phyloP scores from a whole-genome alignment of 2,329 filamentous ascomycete genomes.

The Beauveria scarabaeidicola region DNA sequence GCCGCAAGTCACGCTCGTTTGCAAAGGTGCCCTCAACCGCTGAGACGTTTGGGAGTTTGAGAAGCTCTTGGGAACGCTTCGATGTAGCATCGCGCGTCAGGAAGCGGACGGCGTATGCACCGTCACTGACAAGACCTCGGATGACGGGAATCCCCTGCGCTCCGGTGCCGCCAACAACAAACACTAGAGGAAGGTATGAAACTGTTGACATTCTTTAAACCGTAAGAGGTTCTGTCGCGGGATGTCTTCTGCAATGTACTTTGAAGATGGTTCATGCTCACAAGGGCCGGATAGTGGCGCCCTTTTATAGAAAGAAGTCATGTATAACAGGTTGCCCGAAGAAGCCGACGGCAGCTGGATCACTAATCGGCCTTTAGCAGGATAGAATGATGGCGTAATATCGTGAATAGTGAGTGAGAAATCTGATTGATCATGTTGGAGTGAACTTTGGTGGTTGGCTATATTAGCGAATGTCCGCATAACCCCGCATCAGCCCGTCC shows the following conservation, averaged over 20 bases:
- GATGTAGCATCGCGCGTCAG: constrained; percentile 39
- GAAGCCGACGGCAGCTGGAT: neutral
- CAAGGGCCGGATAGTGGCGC: neutral
- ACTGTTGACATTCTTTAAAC: neutral
- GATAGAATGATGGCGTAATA: neutral
- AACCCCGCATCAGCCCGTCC: neutral
- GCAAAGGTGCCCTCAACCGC: constrained; percentile 39
- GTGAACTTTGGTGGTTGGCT: neutral
- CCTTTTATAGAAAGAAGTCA: neutral
- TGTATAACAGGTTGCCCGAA: neutral
- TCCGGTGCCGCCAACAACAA: constrained; percentile 41
- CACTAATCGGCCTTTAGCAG: neutral
- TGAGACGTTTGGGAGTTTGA: constrained; percentile 35
- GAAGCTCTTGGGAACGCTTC: constrained; percentile 32
- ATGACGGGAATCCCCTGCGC: constrained; percentile 43
- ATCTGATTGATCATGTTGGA: too few relatives aligned
- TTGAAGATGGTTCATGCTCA: neutral
- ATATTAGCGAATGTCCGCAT: neutral
- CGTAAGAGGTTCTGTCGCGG: too few relatives aligned
- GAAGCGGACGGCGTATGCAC: constrained; percentile 35
- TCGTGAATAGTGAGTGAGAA: neutral
- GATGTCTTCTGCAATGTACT: neutral
- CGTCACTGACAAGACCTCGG: constrained; percentile 30
- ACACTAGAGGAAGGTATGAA: constrained; percentile 16
- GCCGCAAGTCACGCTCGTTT: constrained; percentile 34